Evolutionary conservation across 2,329 filamentous ascomycete species (phyloP).

Genomic region (Fusarium staphyleae): DNA sequence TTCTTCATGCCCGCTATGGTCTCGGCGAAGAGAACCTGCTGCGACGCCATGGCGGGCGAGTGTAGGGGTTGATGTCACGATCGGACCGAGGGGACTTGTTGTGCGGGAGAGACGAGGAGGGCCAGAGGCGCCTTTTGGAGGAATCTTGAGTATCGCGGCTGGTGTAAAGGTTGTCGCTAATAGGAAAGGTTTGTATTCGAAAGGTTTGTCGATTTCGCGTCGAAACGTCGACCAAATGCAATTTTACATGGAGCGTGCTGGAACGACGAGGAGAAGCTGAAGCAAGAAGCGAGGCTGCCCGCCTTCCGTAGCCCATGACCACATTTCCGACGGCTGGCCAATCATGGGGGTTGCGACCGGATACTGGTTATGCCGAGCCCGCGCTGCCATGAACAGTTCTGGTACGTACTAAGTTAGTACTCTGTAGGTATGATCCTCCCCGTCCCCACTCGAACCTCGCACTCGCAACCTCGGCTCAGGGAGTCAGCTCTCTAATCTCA

Average conservation of each 20-base stretch:
- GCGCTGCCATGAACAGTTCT: conserved; percentile 9
- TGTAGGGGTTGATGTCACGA: conserved; percentile 11
- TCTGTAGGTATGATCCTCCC: neutral
- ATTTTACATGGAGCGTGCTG: conserved; percentile 39
- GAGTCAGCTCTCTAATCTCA: too few relatives aligned
- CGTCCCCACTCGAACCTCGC: neutral
- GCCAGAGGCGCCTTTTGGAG: conserved; percentile 16
- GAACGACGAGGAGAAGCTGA: conserved; percentile 38
- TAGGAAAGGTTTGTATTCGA: neutral
- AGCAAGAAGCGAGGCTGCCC: conserved; percentile 44
- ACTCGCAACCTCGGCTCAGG: too few relatives aligned
- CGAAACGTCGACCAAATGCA: conserved; percentile 16
- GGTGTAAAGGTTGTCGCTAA: neutral
- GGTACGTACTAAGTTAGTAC: conserved; percentile 7
- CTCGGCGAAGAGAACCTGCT: conserved; percentile 69
- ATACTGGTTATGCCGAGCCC: conserved; percentile 36
- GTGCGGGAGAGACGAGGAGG: conserved; percentile 30
- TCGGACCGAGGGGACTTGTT: conserved; percentile 14
- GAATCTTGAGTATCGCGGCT: neutral
- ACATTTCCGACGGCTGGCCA: conserved; percentile 38
- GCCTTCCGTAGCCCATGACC: conserved; percentile 43
- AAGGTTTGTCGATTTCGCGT: conserved; percentile 15
- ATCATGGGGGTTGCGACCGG: conserved; percentile 33
- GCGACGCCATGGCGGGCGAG: conserved; percentile 51
- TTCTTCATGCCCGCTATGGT: conserved; percentile 74